A percentile compares a stretch with the other conserved stretches of the same genome.
Evolutionary conservation across 169 alveolate species (phyloP).

Genomic region (Amoebophrya sp.): DNA sequence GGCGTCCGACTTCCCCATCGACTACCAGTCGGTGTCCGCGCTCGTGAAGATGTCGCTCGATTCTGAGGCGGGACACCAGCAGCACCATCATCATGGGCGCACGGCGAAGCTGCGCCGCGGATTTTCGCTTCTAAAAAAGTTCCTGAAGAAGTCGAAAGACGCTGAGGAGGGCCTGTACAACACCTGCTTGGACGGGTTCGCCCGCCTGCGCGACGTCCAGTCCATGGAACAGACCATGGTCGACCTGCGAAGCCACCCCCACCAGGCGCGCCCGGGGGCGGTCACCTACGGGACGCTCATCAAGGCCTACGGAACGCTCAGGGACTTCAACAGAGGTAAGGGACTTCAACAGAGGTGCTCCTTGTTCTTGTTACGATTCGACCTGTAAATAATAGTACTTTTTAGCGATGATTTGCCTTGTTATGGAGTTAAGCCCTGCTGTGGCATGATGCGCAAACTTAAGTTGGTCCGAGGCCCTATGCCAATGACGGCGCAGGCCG

Average conservation of each 20-base stretch:
- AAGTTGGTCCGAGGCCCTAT: too few relatives aligned
- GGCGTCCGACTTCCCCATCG: neutral
- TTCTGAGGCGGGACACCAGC: too few relatives aligned
- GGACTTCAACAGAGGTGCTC: neutral
- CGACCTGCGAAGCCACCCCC: neutral
- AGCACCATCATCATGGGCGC: too few relatives aligned
- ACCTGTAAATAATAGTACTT: too few relatives aligned
- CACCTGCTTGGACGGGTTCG: neutral
- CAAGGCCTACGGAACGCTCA: conserved; percentile 9
- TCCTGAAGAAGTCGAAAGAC: neutral
- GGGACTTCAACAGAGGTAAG: neutral
- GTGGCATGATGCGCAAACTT: too few relatives aligned
- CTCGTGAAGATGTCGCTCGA: neutral
- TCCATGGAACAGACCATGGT: neutral
- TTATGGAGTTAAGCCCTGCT: too few relatives aligned
- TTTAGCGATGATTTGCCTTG: too few relatives aligned
- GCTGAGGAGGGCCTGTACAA: neutral
- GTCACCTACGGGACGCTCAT: conserved; percentile 12
- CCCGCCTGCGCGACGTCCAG: neutral
- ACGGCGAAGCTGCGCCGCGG: neutral
- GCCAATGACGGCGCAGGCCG: too few relatives aligned
- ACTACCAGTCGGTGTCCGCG: neutral
- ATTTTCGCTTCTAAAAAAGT: neutral
- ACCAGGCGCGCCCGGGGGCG: neutral
- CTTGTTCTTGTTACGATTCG: neutral